Evolutionary conservation across 1,139 yeast genomes (phyloP).

Genomic region (Protomyces inundatus): DNA sequence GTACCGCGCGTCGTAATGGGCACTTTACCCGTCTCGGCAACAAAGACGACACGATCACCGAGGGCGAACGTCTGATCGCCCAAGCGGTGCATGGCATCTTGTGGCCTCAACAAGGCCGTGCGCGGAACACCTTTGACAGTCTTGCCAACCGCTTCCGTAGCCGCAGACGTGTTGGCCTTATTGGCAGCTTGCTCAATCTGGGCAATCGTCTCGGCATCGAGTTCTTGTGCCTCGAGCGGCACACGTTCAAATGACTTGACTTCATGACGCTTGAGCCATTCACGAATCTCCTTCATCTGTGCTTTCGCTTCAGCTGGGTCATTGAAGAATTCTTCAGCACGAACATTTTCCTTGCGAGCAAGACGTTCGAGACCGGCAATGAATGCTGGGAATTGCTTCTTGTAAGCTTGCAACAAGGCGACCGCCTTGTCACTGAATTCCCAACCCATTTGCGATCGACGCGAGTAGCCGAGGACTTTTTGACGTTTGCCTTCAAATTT

Average conservation of each 20-base stretch:
- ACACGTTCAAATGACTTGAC: constrained; percentile 53
- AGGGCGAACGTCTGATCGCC: constrained; percentile 70
- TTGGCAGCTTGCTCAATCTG: constrained; percentile 65
- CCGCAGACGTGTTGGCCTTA: constrained; percentile 43
- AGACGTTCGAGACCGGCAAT: constrained; percentile 44
- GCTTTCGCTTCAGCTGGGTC: constrained; percentile 1
- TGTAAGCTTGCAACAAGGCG: constrained; percentile 58
- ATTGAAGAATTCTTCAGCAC: constrained; percentile 40
- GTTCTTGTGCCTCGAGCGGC: constrained; percentile 70
- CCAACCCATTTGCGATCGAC: constrained; percentile 68
- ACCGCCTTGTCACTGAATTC: constrained; percentile 74
- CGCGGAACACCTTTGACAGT: constrained; percentile 79
- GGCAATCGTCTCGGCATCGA: constrained; percentile 60
- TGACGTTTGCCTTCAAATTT: constrained; percentile 74
- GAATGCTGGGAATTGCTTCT: constrained; percentile 55
- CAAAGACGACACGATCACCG: constrained; percentile 86
- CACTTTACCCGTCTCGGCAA: constrained; percentile 83
- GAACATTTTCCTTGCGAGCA: constrained; percentile 26
- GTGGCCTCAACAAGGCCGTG: constrained; percentile 74
- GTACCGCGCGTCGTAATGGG: constrained; percentile 87
- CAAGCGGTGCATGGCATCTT: constrained; percentile 64
- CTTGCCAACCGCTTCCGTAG: constrained; percentile 47
- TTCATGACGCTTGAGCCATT: constrained; percentile 55
- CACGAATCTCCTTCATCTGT: constrained; percentile 28
- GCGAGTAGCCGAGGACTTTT: constrained; percentile 84